Evolutionary conservation across 192 early-diverging fungal genomes (phyloP).

Genomic region (Dissophora globulifera): DNA sequence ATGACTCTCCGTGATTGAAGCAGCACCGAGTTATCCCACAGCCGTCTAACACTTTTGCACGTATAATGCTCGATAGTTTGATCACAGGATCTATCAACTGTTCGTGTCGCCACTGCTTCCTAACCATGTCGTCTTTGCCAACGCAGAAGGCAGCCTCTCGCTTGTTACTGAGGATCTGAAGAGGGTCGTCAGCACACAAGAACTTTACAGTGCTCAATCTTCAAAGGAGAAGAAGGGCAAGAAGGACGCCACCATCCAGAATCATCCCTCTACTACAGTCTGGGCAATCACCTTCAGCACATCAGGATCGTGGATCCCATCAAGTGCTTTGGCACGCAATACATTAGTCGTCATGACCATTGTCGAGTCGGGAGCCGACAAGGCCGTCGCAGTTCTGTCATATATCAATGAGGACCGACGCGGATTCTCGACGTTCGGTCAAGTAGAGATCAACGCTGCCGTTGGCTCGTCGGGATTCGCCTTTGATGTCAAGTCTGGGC

Average conservation of each 20-base stretch:
- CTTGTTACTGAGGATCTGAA: slow-evolving; percentile 59
- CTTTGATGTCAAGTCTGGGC: slow-evolving; percentile 40
- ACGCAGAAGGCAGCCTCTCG: slow-evolving; percentile 54
- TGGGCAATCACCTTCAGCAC: slow-evolving; percentile 60
- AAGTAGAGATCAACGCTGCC: slow-evolving; percentile 40
- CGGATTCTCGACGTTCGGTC: slow-evolving; percentile 53
- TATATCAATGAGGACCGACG: slow-evolving; percentile 59
- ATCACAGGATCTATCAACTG: slow-evolving; percentile 55
- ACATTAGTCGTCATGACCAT: slow-evolving; percentile 57
- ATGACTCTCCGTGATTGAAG: no score
- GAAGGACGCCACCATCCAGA: slow-evolving; percentile 13
- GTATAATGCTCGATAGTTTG: slow-evolving; percentile 48
- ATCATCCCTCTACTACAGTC: slow-evolving; percentile 15
- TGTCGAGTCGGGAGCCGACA: slow-evolving; percentile 8
- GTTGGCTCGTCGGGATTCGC: slow-evolving; percentile 30
- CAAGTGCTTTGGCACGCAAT: slow-evolving; percentile 48
- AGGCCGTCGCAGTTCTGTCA: slow-evolving; percentile 34
- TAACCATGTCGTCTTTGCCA: slow-evolving; percentile 54
- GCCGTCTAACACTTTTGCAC: not conserved
- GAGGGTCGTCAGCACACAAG: slow-evolving; percentile 51
- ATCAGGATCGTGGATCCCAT: slow-evolving; percentile 58
- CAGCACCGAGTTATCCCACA: no score
- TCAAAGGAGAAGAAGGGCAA: slow-evolving; percentile 20
- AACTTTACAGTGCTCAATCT: slow-evolving; percentile 10
- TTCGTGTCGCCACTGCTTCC: slow-evolving; percentile 56